phyloP scores from a whole-genome alignment of 768 basidiomycete genomes.

The Boletus tylopilopsis region DNA sequence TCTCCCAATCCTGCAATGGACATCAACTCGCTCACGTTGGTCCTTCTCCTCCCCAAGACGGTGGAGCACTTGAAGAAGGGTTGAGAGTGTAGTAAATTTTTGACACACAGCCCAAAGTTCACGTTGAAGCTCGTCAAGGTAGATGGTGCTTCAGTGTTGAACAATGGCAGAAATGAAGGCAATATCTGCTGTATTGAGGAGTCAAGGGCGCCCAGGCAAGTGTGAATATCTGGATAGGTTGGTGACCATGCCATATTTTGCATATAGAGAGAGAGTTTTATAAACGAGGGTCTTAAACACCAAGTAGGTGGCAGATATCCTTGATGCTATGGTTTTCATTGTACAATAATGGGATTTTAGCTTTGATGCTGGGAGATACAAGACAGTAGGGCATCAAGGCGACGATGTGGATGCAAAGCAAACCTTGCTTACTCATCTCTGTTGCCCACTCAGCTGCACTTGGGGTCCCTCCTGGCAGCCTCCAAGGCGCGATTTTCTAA shows the following conservation, averaged over 20 bases:
- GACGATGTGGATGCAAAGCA: too few relatives aligned
- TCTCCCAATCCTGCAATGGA: not conserved
- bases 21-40: not conserved
- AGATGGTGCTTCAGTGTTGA: not conserved
- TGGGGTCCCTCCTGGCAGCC: too few relatives aligned
- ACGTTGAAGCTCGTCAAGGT: constrained; percentile 6
- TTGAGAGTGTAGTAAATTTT: not conserved
- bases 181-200: too few relatives aligned
- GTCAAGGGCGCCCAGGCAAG: not conserved
- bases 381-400: not conserved
- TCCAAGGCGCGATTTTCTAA: too few relatives aligned
- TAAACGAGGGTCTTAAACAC: not conserved
- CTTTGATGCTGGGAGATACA: too few relatives aligned
- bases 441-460: too few relatives aligned
- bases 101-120: not conserved
- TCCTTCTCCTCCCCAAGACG: not conserved
- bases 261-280: not conserved
- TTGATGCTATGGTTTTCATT: not conserved
- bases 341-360: not conserved
- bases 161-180: not conserved
- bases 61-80: not conserved
- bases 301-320: not conserved
- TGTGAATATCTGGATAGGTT: not conserved
- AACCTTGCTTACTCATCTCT: too few relatives aligned
- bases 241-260: not conserved